Evolutionary conservation across 2,329 filamentous ascomycete species (phyloP).

Genomic region (Malbranchea zuffiana): DNA sequence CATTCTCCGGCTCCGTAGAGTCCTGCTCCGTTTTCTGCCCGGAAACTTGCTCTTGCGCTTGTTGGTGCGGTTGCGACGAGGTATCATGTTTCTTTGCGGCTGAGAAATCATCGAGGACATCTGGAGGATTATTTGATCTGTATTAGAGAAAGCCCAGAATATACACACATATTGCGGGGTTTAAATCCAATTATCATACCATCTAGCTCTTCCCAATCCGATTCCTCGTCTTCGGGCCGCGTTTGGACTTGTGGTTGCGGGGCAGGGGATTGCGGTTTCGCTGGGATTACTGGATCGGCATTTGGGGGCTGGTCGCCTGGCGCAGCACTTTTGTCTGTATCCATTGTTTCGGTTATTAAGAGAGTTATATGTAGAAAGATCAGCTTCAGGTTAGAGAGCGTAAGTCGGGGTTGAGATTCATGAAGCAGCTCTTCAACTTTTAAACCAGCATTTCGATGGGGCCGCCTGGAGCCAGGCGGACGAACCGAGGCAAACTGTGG

Average conservation of each 20-base stretch:
- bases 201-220: conserved; percentile 91
- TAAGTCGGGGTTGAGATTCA: no score
- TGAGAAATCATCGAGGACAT: conserved; percentile 87
- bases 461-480: no score
- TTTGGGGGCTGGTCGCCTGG: conserved; percentile 4
- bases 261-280: conserved; percentile 3
- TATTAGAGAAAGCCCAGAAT: not conserved
- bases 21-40: conserved; percentile 15
- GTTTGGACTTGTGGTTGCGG: conserved; percentile 11
- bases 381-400: no score
- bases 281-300: not conserved
- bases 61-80: conserved; percentile 30
- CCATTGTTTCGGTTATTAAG: conserved; percentile 1
- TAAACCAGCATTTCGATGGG: no score
- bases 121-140: conserved; percentile 35
- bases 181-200: conserved; percentile 42
- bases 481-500: no score
- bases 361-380: no score
- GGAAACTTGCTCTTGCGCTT: conserved; percentile 24
- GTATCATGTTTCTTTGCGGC: conserved; percentile 37
- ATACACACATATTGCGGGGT: not conserved
- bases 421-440: no score
- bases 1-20: conserved; percentile 18
- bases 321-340: conserved; percentile 2
- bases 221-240: conserved; percentile 55